A percentile compares a stretch with the other conserved stretches of the same genome.
These are phyloP conservation scores for Drechslerella dactyloides DNA, from an alignment of 2,329 filamentous ascomycete genomes.

Conservation along the genomic window DNA sequence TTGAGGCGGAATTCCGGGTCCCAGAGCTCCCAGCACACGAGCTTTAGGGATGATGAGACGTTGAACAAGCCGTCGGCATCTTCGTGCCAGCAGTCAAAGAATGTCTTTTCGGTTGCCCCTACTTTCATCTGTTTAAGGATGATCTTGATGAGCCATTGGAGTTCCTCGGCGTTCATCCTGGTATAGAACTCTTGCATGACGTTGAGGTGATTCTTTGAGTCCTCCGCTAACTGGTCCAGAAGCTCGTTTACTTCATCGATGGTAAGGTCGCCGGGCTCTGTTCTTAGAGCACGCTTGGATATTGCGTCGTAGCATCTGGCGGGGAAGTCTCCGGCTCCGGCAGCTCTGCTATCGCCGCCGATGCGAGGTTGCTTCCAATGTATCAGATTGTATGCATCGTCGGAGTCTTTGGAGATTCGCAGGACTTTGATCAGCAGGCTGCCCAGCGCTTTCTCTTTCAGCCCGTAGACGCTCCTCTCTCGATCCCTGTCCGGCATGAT, in stretches of 20 bases:
- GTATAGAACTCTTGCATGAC: slow-evolving; percentile 85
- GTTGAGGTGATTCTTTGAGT: slow-evolving; percentile 72
- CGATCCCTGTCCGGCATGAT: slow-evolving; percentile 88
- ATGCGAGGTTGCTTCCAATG: slow-evolving; percentile 92
- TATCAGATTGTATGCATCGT: slow-evolving; percentile 81
- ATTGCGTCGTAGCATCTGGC: slow-evolving; percentile 84
- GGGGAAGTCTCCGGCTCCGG: slow-evolving; percentile 86
- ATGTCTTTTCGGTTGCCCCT: slow-evolving; percentile 82
- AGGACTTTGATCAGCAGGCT: slow-evolving; percentile 90
- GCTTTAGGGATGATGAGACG: slow-evolving; percentile 84
- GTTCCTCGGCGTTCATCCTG: slow-evolving; percentile 88
- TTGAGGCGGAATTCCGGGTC: slow-evolving; percentile 76
- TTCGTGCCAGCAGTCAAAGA: slow-evolving; percentile 81
- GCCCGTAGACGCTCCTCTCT: slow-evolving; percentile 84
- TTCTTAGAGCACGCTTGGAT: slow-evolving; percentile 79
- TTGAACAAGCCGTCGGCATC: slow-evolving; percentile 81
- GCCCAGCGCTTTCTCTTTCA: slow-evolving; percentile 90
- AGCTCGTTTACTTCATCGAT: slow-evolving; percentile 88
- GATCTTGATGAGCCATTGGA: slow-evolving; percentile 94
- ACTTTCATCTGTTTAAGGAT: slow-evolving; percentile 80
- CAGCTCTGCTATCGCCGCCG: slow-evolving; percentile 39
- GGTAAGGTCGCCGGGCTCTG: slow-evolving; percentile 75
- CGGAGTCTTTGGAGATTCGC: slow-evolving; percentile 87
- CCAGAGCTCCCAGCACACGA: slow-evolving; percentile 92
- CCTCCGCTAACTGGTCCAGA: slow-evolving; percentile 77